A percentile compares a stretch with the other conserved stretches of the same genome.
Conservation (phyloP, 2,329 filamentous ascomycete genomes). For the Rachicladosporium sp. region DNA sequence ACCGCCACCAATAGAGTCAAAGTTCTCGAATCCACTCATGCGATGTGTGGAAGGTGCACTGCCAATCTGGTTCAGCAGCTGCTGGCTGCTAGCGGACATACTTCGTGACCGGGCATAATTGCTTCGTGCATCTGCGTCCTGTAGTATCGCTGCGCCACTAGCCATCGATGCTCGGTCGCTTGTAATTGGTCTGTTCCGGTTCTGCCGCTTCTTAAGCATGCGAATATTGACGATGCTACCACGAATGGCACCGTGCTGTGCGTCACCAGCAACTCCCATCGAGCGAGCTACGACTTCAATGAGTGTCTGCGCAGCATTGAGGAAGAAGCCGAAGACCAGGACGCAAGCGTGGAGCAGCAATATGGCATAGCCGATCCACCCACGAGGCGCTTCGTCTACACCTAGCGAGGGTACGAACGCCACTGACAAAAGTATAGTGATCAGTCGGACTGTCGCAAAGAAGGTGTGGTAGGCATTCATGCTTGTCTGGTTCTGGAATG, state of each 20-base stretch:
- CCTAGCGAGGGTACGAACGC: slow-evolving; percentile 75
- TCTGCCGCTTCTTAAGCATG: slow-evolving; percentile 21
- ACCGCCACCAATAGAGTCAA: slow-evolving; percentile 45
- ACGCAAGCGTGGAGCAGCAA: slow-evolving; percentile 75
- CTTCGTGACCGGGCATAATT: slow-evolving; percentile 38
- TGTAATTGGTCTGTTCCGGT: slow-evolving; percentile 7
- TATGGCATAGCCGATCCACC: slow-evolving; percentile 92
- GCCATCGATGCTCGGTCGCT: slow-evolving; percentile 61
- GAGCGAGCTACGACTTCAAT: slow-evolving; percentile 77
- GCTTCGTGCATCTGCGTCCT: slow-evolving; percentile 10
- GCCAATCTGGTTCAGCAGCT: slow-evolving; percentile 42
- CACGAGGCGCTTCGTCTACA: slow-evolving; percentile 66
- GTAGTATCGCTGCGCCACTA: slow-evolving; percentile 69
- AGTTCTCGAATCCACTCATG: slow-evolving; percentile 41
- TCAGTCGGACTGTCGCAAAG: slow-evolving; percentile 65
- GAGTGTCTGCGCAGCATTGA: slow-evolving; percentile 82
- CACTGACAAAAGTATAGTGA: slow-evolving; percentile 43
- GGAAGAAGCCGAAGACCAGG: slow-evolving; percentile 79
- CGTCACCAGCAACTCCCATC: slow-evolving; percentile 60
- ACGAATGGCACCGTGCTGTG: slow-evolving; percentile 35
- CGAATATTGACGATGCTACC: slow-evolving; percentile 69
- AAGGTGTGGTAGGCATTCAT: slow-evolving; percentile 95
- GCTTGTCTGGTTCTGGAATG: slow-evolving; percentile 80
- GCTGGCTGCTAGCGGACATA: slow-evolving; percentile 49
- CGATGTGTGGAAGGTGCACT: slow-evolving; percentile 15